A percentile compares a stretch with the other conserved stretches of the same genome.
These are phyloP conservation scores for Trapa incisa DNA, from an alignment of 345 rosid genomes.

Conservation along the genomic window DNA sequence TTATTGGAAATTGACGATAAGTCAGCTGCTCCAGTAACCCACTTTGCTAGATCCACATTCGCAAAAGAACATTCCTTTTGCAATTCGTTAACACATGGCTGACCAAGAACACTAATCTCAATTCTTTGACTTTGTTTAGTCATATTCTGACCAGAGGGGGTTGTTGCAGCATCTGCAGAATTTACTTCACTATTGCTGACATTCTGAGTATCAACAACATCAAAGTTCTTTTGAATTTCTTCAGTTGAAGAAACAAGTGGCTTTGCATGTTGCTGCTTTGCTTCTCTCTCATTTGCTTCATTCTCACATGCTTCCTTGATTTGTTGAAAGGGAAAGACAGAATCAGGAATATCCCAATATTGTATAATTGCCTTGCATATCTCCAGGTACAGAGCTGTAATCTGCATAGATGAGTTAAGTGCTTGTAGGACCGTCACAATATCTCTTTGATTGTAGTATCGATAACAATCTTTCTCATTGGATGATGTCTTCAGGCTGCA, in stretches of 20 bases:
- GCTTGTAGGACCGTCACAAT: slow-evolving; percentile 46
- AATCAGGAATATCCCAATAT: slow-evolving; percentile 55
- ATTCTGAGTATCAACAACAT: slow-evolving; percentile 21
- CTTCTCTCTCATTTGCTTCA: slow-evolving; percentile 16
- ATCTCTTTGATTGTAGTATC: slow-evolving; percentile 61
- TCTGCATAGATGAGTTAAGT: slow-evolving; percentile 46
- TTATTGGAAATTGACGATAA: slow-evolving; percentile 23
- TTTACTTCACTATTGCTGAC: slow-evolving; percentile 21
- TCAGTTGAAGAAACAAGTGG: slow-evolving; percentile 14
- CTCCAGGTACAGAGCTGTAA: slow-evolving; percentile 28
- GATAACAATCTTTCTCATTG: slow-evolving; percentile 26
- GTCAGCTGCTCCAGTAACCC: slow-evolving; percentile 22
- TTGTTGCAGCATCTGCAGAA: slow-evolving; percentile 15
- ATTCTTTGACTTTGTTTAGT: slow-evolving; percentile 7
- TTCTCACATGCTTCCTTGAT: background rate
- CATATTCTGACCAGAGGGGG: slow-evolving; percentile 15
- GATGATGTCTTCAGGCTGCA: slow-evolving; percentile 44
- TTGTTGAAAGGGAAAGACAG: slow-evolving; percentile 22
- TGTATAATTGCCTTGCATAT: slow-evolving; percentile 54
- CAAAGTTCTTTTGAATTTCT: slow-evolving; percentile 19
- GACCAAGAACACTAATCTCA: too few species aligned
- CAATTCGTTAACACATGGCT: slow-evolving; percentile 1
- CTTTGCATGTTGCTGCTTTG: slow-evolving; percentile 8
- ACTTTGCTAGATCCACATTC: slow-evolving; percentile 18
- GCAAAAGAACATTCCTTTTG: slow-evolving; percentile 13